Conservation (phyloP, 2,329 filamentous ascomycete genomes). For the Aureobasidium sp. region DNA sequence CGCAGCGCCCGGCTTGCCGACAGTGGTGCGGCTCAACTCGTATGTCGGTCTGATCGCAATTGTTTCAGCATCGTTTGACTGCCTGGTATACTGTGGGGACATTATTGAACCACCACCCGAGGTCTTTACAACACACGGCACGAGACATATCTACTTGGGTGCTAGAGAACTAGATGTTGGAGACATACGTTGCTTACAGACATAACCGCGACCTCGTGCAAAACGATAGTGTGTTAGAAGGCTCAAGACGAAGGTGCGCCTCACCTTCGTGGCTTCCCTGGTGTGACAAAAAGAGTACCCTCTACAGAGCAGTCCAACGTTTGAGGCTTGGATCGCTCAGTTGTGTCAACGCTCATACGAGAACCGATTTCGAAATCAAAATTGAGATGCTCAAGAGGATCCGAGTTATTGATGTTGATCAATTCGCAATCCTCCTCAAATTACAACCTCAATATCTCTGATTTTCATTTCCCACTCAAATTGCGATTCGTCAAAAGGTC, state of each 20-base stretch:
- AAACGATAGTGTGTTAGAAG: not conserved
- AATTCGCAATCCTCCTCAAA: not conserved
- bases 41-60: not conserved
- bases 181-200: not conserved
- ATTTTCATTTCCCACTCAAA: slow-evolving; percentile 7
- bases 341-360: not conserved
- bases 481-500: not conserved
- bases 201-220: not conserved
- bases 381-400: not conserved
- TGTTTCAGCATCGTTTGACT: slow-evolving; percentile 5
- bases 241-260: not conserved
- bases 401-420: not conserved
- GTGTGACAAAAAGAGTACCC: not conserved
- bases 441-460: not conserved
- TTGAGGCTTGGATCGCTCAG: not conserved
- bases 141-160: not conserved
- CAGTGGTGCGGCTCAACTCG: not conserved
- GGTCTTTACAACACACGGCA: not conserved
- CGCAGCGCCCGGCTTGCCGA: not conserved
- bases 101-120: not conserved
- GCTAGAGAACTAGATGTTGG: too few species aligned
- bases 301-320: not conserved
- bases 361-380: not conserved
- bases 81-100: not conserved
- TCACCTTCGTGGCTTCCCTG: not conserved